Evolutionary conservation across 495 filamentous ascomycete genomes (phyloP), one percentile per base, ranked within the genome.

Genomic region (Annulohypoxylon nitens): DNA sequence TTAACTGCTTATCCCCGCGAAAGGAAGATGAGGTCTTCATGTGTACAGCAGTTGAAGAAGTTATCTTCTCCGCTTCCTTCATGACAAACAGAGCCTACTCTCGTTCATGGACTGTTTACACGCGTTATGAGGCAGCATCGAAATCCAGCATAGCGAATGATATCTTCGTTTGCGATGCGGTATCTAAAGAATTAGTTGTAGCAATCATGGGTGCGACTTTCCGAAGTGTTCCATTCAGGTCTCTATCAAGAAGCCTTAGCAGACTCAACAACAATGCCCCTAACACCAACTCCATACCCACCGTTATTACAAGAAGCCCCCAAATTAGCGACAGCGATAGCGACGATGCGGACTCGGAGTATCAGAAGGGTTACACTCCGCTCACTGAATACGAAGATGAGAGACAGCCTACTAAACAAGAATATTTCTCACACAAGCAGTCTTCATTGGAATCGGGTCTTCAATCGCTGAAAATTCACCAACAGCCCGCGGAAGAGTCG

Each of bases 81-180:
- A 59, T 59, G 55, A 5, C 55, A 11, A 41, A 59, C 16, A 37
- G 55, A n/a, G 16, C 6, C 6, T 3, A 39, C 41, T 39, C 55
- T 23, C 55, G 55, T 25, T 37, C 55, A 59, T 59, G 55, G 55
- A 59, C 34, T 41, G 55, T 59, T 41, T 41, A 59, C 34, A 59
- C 55, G 4, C 55, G 55, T 2, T 59, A 59, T 11, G 55, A 59
- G 16, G 11, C 55, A 37, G n/a, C 18, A 10, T 37, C 55, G 2
- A 59, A 59, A 10, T 18, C n/a, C 36, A 25, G 8, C 14, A 41
- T 37, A 10, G 7, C 55, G 39, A 59, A 59, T 10, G 55, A 59
- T 25, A 59, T 59, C 0, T 59, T 59, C 55, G 55, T 59, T 59
- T 59, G 36, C n/a, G 55, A 59, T 41, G 18, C 55, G 2, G 18